These are phyloP conservation scores for Ganoderma boninense DNA, from an alignment of 1,284 basidiomycete genomes.

Conservation along the genomic window DNA sequence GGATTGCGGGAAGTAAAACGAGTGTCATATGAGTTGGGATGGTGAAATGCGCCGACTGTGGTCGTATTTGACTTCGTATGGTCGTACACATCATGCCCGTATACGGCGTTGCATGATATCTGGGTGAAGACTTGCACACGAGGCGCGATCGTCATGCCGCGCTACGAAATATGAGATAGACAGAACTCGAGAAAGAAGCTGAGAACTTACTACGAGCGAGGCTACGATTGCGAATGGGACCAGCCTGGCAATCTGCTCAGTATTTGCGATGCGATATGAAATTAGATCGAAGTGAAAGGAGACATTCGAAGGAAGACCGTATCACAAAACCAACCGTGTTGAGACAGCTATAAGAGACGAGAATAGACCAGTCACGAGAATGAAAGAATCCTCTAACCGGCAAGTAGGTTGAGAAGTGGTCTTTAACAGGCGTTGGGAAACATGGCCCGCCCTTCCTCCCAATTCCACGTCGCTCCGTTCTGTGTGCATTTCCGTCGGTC, in stretches of 20 bases:
- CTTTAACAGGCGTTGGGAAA: not conserved
- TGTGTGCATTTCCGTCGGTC: not conserved
- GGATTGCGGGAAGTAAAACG: conserved; percentile 27
- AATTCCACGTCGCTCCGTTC: not conserved
- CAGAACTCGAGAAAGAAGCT: not conserved
- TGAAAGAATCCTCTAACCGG: no score
- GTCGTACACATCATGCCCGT: conserved; percentile 52
- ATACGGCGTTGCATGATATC: conserved; percentile 68
- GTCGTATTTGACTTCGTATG: conserved; percentile 43
- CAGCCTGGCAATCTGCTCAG: conserved; percentile 55
- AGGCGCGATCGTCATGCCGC: conserved; percentile 81
- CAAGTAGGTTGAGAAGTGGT: not conserved
- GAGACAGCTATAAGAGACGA: no score
- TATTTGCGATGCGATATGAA: not conserved
- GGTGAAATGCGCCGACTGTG: conserved; percentile 22
- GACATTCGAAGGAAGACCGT: not conserved
- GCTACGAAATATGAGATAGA: conserved; percentile 48
- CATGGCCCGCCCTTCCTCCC: not conserved
- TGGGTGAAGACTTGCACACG: conserved; percentile 83
- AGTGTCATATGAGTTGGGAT: conserved; percentile 20
- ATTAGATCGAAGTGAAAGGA: not conserved
- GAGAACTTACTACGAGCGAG: conserved; percentile 64
- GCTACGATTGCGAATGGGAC: conserved; percentile 77
- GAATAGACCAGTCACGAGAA: no score
- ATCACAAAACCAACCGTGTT: not conserved